Evolutionary conservation across 225 moss, liverwort and hornwort genomes (phyloP).

Genomic region (Sphagnum tenellum): DNA sequence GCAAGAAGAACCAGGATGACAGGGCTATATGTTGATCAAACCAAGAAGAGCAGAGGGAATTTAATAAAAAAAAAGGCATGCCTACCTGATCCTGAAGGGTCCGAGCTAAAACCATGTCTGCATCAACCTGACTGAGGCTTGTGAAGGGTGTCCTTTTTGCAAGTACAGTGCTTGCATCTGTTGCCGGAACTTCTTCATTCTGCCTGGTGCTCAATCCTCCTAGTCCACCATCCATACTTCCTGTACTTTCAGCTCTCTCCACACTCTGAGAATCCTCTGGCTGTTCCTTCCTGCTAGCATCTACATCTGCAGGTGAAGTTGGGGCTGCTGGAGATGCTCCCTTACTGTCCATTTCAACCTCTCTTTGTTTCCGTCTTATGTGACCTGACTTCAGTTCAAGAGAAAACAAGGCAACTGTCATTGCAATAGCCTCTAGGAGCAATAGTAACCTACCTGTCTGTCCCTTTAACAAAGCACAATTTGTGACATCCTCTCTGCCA

Average conservation of each 20-base stretch:
- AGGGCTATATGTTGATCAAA: too few relatives aligned
- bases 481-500: too few relatives aligned
- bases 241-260: too few relatives aligned
- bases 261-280: neutral
- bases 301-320: neutral
- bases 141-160: conserved; percentile 53
- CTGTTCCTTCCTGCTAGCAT: conserved; percentile 16
- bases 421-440: too few relatives aligned
- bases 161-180: conserved; percentile 21
- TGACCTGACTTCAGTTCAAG: too few relatives aligned
- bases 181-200: conserved; percentile 16
- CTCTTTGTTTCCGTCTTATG: too few relatives aligned
- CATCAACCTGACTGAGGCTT: conserved; percentile 64
- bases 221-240: conserved; percentile 6
- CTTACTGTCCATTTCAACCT: conserved; percentile 24
- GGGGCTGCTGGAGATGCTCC: conserved; percentile 8
- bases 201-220: conserved; percentile 16
- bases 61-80: too few relatives aligned
- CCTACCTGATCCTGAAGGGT: conserved; percentile 70
- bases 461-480: too few relatives aligned
- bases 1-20: too few relatives aligned
- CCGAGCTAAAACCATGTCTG: conserved; percentile 67
- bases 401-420: too few relatives aligned
- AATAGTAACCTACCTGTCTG: too few relatives aligned
- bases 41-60: too few relatives aligned